These are phyloP conservation scores for Amphibolis antarctica DNA, from an alignment of 106 monocot species.

Conservation along the genomic window DNA sequence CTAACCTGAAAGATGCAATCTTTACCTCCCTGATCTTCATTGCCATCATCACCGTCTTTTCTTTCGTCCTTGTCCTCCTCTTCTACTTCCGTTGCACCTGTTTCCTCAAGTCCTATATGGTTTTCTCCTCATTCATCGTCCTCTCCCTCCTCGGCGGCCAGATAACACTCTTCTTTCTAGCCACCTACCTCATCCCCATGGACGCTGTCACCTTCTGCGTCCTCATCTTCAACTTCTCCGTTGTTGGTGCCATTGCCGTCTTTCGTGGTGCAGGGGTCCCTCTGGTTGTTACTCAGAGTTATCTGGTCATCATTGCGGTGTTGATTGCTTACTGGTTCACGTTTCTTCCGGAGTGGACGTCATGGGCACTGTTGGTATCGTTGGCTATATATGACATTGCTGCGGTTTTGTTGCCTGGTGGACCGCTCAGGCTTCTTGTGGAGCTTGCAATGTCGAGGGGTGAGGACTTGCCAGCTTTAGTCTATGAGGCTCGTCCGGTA, in stretches of 20 bases:
- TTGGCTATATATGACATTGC: conserved; percentile 83
- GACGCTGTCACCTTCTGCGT: conserved; percentile 45
- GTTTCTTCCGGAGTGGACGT: conserved; percentile 88
- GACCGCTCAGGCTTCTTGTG: conserved; percentile 77
- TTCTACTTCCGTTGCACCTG: conserved; percentile 77
- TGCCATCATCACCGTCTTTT: conserved; percentile 32
- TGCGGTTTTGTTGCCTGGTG: conserved; percentile 73
- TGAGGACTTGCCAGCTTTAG: conserved; percentile 87
- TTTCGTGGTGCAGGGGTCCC: conserved; percentile 28
- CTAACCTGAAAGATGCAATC: conserved; percentile 35
- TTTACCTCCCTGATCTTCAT: conserved; percentile 48
- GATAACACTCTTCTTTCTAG: conserved; percentile 36
- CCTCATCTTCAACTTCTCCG: conserved; percentile 60
- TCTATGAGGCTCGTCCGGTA: conserved; percentile 87
- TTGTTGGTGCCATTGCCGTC: conserved; percentile 43
- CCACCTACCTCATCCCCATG: conserved; percentile 32
- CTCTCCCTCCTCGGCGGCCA: conserved; percentile 58
- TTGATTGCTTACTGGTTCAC: conserved; percentile 88
- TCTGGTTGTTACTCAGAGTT: conserved; percentile 50
- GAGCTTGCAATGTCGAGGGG: conserved; percentile 79
- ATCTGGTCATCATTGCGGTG: conserved; percentile 66
- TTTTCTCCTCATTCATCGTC: conserved; percentile 65
- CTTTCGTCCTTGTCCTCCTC: conserved; percentile 70
- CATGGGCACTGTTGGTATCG: conserved; percentile 70
- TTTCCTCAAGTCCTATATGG: conserved; percentile 61